phyloP scores from a whole-genome alignment of 257 asterid genomes.

The Solanum paucissectum region DNA sequence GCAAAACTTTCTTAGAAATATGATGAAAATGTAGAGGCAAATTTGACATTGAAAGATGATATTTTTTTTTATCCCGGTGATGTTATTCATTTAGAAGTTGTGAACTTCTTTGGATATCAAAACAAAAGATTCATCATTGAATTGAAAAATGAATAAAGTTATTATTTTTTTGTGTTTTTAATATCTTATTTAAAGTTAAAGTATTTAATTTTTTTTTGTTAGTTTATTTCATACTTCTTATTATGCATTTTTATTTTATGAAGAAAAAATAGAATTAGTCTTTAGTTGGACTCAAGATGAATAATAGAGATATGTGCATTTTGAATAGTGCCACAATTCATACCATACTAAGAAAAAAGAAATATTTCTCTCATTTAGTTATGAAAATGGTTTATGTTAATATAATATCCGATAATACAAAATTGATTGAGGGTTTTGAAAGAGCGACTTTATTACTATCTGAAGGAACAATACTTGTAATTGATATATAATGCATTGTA shows the following conservation, averaged over 20 bases:
- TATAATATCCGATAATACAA: no score
- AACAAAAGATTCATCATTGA: background rate
- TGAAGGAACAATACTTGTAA: no score
- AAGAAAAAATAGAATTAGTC: background rate
- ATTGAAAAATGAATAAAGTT: background rate
- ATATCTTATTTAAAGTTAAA: no score
- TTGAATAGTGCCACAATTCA: background rate
- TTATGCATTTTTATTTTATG: background rate
- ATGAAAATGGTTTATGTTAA: background rate
- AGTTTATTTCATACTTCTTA: background rate
- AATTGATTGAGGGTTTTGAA: background rate
- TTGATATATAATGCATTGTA: no score
- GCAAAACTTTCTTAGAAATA: background rate
- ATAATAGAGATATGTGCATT: no score
- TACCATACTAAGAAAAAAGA: no score
- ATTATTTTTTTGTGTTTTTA: no score
- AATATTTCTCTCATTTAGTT: background rate
- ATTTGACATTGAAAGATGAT: background rate
- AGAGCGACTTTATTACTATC: background rate
- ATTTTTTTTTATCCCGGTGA: no score
- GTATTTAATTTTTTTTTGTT: background rate
- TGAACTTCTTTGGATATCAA: background rate
- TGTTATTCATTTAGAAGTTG: background rate
- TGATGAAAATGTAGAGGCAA: no score
- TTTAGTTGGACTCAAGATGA: background rate